phyloP scores from a whole-genome alignment of 116 monocot species.

The Trichopus zeylanicus region DNA sequence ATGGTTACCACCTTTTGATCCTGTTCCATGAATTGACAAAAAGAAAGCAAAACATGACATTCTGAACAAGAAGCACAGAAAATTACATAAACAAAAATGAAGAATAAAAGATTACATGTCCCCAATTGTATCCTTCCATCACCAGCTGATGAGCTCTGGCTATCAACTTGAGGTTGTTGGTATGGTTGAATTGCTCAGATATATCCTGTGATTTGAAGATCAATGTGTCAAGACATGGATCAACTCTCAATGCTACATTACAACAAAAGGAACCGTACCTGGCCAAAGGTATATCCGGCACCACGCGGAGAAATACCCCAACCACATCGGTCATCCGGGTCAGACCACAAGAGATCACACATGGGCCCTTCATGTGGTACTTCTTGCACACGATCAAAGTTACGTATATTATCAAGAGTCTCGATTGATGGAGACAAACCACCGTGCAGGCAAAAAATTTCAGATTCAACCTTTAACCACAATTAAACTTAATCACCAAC shows the following conservation, averaged over 20 bases:
- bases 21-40: slow-evolving; percentile 24
- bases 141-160: too few relatives aligned
- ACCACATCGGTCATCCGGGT: slow-evolving; percentile 93
- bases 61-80: slow-evolving; percentile 74
- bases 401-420: slow-evolving; percentile 85
- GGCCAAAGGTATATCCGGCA: slow-evolving; percentile 97
- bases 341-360: slow-evolving; percentile 96
- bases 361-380: slow-evolving; percentile 96
- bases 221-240: not conserved
- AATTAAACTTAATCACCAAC: too few relatives aligned
- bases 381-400: slow-evolving; percentile 95
- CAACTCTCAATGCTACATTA: not conserved
- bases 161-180: too few relatives aligned
- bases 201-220: slow-evolving; percentile 48
- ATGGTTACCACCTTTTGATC: slow-evolving; percentile 97
- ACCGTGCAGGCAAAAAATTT: slow-evolving; percentile 91
- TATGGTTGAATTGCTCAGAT: slow-evolving; percentile 93
- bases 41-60: slow-evolving; percentile 45
- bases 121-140: too few relatives aligned
- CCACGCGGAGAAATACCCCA: too few relatives aligned
- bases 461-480: slow-evolving; percentile 74
- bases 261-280: slow-evolving; percentile 23
- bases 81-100: slow-evolving; percentile 27
- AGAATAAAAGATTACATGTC: slow-evolving; percentile 7
- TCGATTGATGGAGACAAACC: slow-evolving; percentile 95